Conservation (phyloP, 1,284 basidiomycete genomes). For the Heliocybe sulcata region DNA sequence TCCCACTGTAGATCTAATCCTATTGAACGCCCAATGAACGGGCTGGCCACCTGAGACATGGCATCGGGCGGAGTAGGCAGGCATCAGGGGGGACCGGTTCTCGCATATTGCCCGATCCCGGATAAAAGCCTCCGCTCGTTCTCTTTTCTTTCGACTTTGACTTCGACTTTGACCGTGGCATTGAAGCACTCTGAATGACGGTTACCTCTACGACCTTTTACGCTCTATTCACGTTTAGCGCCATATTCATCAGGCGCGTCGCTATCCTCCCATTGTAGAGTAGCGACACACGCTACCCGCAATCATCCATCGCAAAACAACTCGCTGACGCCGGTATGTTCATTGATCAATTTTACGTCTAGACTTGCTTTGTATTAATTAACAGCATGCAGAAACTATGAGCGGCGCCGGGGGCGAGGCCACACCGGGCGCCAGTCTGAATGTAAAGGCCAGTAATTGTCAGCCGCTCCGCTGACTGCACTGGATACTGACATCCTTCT, state of each 20-base stretch:
- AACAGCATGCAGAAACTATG: background rate
- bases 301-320: slow-evolving; percentile 12
- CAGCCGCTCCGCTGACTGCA: background rate
- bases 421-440: background rate
- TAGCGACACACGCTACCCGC: background rate
- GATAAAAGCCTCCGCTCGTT: background rate
- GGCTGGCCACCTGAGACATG: background rate
- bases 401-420: background rate
- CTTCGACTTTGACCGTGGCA: background rate
- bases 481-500: background rate
- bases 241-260: background rate
- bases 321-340: background rate
- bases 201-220: background rate
- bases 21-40: no score
- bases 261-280: background rate
- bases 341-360: background rate
- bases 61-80: background rate
- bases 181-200: background rate
- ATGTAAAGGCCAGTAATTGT: background rate
- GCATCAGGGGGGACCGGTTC: background rate
- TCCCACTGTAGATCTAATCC: no score
- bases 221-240: background rate
- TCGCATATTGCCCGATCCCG: background rate
- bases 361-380: background rate
- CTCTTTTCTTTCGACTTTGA: no score